phyloP scores from a whole-genome alignment of 164 flowering plant genomes.

The Vitis rotundifolia region DNA sequence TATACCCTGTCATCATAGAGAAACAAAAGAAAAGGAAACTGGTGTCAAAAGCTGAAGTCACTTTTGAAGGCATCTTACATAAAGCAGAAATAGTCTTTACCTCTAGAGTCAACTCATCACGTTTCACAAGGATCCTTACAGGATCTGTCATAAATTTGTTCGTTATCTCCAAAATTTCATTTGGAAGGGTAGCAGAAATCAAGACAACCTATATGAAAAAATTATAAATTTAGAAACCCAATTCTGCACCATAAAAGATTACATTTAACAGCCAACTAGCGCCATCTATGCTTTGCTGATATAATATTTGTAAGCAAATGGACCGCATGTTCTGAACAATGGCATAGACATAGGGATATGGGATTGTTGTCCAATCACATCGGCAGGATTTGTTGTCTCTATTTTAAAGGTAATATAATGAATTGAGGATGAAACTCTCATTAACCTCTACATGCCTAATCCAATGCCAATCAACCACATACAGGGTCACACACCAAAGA shows the following conservation, averaged over 20 bases:
- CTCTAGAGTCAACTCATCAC: slow-evolving; percentile 99
- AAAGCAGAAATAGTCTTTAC: slow-evolving; percentile 28
- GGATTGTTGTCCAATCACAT: not conserved
- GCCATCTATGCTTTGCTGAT: not conserved
- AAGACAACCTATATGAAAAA: slow-evolving; percentile 63
- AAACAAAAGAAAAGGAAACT: not conserved
- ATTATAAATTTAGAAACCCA: not conserved
- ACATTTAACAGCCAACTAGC: not conserved
- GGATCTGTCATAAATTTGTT: slow-evolving; percentile 98
- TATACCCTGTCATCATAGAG: slow-evolving; percentile 68
- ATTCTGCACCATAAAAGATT: not conserved
- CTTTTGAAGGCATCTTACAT: not conserved
- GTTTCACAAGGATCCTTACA: slow-evolving; percentile 92
- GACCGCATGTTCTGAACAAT: not conserved
- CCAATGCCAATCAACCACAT: too few species aligned
- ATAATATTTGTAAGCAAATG: not conserved
- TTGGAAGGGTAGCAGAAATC: slow-evolving; percentile 96
- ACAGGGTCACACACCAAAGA: not conserved
- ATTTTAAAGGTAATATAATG: not conserved
- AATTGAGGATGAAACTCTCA: not conserved
- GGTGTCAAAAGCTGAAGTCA: not conserved
- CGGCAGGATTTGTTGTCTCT: not conserved
- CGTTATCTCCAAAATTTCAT: slow-evolving; percentile 96
- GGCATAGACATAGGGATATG: not conserved
- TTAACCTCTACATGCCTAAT: not conserved